Evolutionary conservation across 768 basidiomycete genomes (phyloP), one percentile per base, ranked within the genome.

Genomic region (Daedalea quercina): DNA sequence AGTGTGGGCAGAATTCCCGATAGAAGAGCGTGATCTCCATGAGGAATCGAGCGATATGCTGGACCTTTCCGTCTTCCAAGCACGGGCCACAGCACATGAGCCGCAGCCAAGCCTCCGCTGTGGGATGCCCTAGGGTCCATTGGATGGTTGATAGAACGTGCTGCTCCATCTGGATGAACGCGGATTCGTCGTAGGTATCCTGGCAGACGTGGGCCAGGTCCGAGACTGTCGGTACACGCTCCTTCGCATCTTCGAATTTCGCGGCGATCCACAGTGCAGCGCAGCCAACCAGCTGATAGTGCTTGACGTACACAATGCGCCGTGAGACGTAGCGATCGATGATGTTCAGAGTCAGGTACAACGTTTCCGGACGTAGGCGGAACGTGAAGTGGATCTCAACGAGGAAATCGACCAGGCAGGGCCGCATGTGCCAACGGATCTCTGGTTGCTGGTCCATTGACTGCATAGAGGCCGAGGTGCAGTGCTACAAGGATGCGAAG

Each of bases 1-100:
- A 73, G 66, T 83, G 88, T 63, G 84, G 84, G 70, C 96, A 77
- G 69, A 94, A 98, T 66, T 98, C 96, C 54, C 93, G 85, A 70
- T 97, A 89, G 76, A 97, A 98, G 48, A 99, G 82, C 26, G 96
- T 97, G 64, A 97, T 93, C 70, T 99, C 96, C 96, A 99, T 99
- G 67, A 98, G 71, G 76, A 98, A 99, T 46, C 96, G 85, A 2
- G 96, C 93, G 57, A 98, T 87, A 64, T 96, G 88, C 64, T 96
- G 93, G 4, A 95, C 90, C 70, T 88, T 90, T 48, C 84, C 75
- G 52, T 95, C 93, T 68, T 97, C 96, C 55, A 82, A 66, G 65
- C 73, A 76, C 31, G 86, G 78, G 49, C 82, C 85, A 61, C 83
- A 85, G 64, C 87, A 90, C 70, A 87, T 80, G 37, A 87, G 73